These are phyloP conservation scores for Tricholoma saponaceum DNA, from an alignment of 768 basidiomycete genomes.

Conservation along the genomic window DNA sequence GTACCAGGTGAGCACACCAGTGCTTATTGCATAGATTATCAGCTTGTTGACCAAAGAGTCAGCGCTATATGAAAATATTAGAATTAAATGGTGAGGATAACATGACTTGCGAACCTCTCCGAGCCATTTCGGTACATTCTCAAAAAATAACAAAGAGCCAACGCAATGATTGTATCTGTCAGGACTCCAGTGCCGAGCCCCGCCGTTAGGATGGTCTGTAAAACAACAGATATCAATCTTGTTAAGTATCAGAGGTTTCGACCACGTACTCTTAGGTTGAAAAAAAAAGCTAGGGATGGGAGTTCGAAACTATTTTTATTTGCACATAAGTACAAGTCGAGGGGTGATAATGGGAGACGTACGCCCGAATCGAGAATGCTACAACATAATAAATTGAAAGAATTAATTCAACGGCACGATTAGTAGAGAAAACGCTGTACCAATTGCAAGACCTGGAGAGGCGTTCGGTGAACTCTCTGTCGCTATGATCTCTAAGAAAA, in stretches of 20 bases:
- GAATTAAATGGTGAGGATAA: background rate
- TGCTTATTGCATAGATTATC: background rate
- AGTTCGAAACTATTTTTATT: background rate
- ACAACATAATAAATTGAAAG: background rate
- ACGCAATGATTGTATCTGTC: slow-evolving; percentile 50
- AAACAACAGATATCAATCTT: too few relatives aligned
- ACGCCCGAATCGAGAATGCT: background rate
- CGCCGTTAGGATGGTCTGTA: slow-evolving; percentile 17
- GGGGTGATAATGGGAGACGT: background rate
- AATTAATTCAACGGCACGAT: background rate
- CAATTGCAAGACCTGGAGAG: background rate
- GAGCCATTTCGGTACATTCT: slow-evolving; percentile 8
- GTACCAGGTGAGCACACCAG: background rate
- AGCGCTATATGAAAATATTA: background rate
- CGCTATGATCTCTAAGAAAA: background rate
- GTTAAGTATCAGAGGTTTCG: too few relatives aligned
- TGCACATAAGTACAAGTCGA: background rate
- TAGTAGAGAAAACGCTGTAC: background rate
- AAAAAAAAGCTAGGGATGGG: slow-evolving; percentile 23
- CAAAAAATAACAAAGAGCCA: slow-evolving; percentile 50
- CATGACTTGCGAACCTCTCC: background rate
- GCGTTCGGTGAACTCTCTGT: background rate
- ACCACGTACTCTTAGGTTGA: background rate
- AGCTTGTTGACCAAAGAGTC: background rate
- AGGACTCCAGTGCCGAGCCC: slow-evolving; percentile 45